Conservation (phyloP, 768 basidiomycete species). For the Kwoniella bestiolae region DNA sequence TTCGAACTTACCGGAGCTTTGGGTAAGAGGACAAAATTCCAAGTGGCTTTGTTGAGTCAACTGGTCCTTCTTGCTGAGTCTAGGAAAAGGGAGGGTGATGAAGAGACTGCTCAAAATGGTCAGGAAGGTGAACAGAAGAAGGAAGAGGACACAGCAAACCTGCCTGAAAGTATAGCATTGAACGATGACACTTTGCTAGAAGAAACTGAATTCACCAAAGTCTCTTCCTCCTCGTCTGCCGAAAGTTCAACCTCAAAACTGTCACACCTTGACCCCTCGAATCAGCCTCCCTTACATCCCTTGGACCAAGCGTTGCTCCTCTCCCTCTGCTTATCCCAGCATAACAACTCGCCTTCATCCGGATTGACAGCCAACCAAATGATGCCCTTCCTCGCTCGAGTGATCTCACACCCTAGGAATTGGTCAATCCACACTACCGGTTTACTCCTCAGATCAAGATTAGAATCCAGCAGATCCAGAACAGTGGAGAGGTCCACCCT, state of each 20-base stretch:
- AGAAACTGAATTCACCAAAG: conserved; percentile 86
- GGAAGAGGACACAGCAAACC: neutral
- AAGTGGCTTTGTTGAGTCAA: conserved; percentile 80
- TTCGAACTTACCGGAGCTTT: conserved; percentile 92
- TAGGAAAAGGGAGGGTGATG: conserved; percentile 60
- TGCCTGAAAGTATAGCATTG: conserved; percentile 73
- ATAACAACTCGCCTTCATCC: conserved; percentile 84
- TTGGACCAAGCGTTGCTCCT: conserved; percentile 93
- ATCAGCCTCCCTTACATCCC: conserved; percentile 85
- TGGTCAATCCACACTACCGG: conserved; percentile 99
- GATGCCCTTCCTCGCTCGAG: conserved; percentile 85
- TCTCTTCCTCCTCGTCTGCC: conserved; percentile 58
- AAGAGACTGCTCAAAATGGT: conserved; percentile 21
- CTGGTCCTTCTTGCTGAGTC: conserved; percentile 93
- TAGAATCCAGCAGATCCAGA: conserved; percentile 83
- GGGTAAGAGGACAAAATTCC: conserved; percentile 93
- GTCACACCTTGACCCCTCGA: conserved; percentile 74
- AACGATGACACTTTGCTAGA: conserved; percentile 98
- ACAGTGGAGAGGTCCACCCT: conserved; percentile 91
- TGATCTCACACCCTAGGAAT: conserved; percentile 82
- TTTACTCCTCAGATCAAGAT: conserved; percentile 85
- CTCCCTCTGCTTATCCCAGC: conserved; percentile 74
- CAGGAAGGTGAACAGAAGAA: conserved; percentile 12
- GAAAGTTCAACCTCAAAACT: conserved; percentile 61
- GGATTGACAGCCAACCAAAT: conserved; percentile 92